These are phyloP conservation scores for Flaveria brownii DNA, from an alignment of 129 eudicot genomes.

Conservation along the genomic window DNA sequence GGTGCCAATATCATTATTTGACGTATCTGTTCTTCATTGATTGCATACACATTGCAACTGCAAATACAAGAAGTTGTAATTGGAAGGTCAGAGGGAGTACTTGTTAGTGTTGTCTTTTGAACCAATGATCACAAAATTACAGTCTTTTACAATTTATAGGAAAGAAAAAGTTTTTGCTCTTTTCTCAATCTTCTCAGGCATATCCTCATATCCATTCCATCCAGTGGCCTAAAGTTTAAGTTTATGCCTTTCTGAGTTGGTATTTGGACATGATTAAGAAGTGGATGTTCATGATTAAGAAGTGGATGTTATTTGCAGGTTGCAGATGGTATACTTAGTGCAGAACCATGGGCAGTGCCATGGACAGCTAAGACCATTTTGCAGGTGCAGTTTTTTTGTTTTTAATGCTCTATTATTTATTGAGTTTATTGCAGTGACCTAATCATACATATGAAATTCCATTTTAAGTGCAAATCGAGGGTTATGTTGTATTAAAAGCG, in stretches of 20 bases:
- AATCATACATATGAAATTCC: not conserved
- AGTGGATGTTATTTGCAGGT: constrained; percentile 39
- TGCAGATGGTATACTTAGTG: constrained; percentile 39
- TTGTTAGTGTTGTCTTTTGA: not conserved
- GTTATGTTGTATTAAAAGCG: not conserved
- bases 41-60: not conserved
- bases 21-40: not conserved
- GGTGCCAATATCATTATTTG: constrained; percentile 21
- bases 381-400: constrained; percentile 41
- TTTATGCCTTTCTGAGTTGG: not conserved
- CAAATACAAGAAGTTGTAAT: not conserved
- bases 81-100: not conserved
- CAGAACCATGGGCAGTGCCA: constrained; percentile 67
- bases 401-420: not conserved
- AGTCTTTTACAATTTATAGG: not conserved
- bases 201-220: not conserved
- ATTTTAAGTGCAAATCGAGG: constrained; percentile 17
- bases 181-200: not conserved
- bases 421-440: constrained; percentile 8
- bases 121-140: constrained; percentile 1
- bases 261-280: constrained; percentile 8
- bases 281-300: constrained; percentile 10
- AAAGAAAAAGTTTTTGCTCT: not conserved
- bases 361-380: constrained; percentile 69
- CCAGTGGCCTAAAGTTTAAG: not conserved